Evolutionary conservation across 257 asterid species (phyloP), one percentile per base, ranked within the genome.

Genomic region (Mentha longifolia): DNA sequence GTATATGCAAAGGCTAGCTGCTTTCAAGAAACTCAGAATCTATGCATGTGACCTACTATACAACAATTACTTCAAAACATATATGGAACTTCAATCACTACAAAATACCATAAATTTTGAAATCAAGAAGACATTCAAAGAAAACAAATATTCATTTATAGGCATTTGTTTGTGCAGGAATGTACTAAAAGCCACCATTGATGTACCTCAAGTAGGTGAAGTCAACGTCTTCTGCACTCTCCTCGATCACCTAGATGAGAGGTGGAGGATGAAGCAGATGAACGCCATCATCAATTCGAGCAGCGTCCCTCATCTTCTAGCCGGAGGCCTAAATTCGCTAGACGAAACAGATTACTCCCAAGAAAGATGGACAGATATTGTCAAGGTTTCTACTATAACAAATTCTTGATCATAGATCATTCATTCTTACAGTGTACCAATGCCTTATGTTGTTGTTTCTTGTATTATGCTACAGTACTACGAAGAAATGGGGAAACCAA

Each of bases 231-330:
- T 81, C 79, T 94, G 96, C 79, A 94, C 99, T 0, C 96, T 79
- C 20, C 85, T 94, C 9, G 99, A 94, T 74, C 98, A 92, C 73
- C 71, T 94, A 28, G 94, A 94, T 42, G 99, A 94, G 74, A 85
- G 80, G 65, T 94, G 99, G 99, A 80, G 98, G 37, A 89, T 89
- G 93, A 91, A 92, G 84, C 99, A 94, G 81, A 83, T 94, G 22
- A 84, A 91, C 58, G 83, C 99, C 6, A 89, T 94, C 42, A 86
- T 92, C 33, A 83, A 85, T 61, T 88, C 97, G 9, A 67, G 86
- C n/a, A 86, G 80, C 4, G 82, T 68, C n/a, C 99, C 99, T 10
- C 98, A 94, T 56, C 81, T 92, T 43, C 84, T 94, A 77, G 99
- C 96, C 6, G 99, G 99, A 19, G 96, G 98, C 33, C 82, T 94